These are phyloP conservation scores for Atkinsonella texensis DNA, from an alignment of 2,329 filamentous ascomycete genomes.

Conservation along the genomic window DNA sequence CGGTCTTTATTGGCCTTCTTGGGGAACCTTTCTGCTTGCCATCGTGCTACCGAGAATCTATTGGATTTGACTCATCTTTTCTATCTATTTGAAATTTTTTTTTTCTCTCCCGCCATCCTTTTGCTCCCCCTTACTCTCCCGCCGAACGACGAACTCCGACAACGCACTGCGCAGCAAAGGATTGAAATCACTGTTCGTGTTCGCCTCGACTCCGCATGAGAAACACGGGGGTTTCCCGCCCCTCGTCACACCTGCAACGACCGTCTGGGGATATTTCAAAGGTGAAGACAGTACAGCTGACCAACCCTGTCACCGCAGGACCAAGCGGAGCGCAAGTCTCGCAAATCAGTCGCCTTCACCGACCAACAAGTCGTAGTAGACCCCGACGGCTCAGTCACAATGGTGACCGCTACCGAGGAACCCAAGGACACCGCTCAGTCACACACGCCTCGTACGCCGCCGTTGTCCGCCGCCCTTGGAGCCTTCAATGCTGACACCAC, in stretches of 20 bases:
- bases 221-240: neutral
- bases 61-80: conserved; percentile 1
- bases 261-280: neutral
- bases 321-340: conserved; percentile 51
- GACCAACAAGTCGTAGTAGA: conserved; percentile 81
- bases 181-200: conserved; percentile 2
- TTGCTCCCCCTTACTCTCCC: neutral
- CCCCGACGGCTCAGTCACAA: conserved; percentile 74
- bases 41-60: neutral
- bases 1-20: neutral
- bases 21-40: neutral
- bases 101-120: neutral
- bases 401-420: conserved; percentile 60
- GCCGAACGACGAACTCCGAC: neutral
- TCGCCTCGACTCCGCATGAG: neutral
- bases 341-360: conserved; percentile 91
- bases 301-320: conserved; percentile 8
- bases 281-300: too few species aligned
- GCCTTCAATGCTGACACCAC: conserved; percentile 38
- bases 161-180: neutral
- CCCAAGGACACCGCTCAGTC: conserved; percentile 72
- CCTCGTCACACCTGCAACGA: neutral
- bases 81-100: neutral
- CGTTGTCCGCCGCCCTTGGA: conserved; percentile 41
- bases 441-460: conserved; percentile 59